Evolutionary conservation across 495 filamentous ascomycete species (phyloP), one percentile per base, ranked within the genome.

Genomic region (Aspergillus biplanus): DNA sequence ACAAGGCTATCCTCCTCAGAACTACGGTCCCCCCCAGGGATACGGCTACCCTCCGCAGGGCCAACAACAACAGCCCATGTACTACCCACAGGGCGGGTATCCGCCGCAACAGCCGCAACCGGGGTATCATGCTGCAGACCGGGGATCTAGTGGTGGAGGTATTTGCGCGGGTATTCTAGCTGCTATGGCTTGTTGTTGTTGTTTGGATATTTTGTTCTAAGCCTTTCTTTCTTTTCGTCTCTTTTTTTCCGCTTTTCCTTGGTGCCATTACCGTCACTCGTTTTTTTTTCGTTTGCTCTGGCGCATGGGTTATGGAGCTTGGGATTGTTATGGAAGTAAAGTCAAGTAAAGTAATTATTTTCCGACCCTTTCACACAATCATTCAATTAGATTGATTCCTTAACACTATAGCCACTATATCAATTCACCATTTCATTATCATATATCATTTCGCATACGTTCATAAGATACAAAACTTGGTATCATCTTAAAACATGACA

Each of bases 151-250:
- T 3, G 71, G 71, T 7, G 78, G 75, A 7, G 82, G 82, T 2
- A 65, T 82, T 16, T 81, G 81, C 33, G 79, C 81, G 0, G 82
- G 78, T 67, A 69, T 83, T 9, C 66, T 83, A 69, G 81, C 78
- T 50, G 80, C 76, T 15, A 35, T 83, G 46, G 82, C 82, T 9
- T 82, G 82, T 58, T 85, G 82, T 64, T 85, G 82, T 65, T 84
- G 82, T 65, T 78, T 84, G 75, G 82, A 85, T 73, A 78, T 83
- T 52, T 62, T 85, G 37, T 80, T 85, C 58, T 85, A 79, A 63
- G 56, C 12, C 13, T 15, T 18, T 33, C 55, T 53, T n/a, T 44
- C 50, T 56, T 56, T 39, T 27, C 49, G 59, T 54, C 46, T 33
- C 37, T n/a, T 48, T 37, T 47, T 37, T 27, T 32, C 35, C 8